Base-by-base conservation (phyloP, 371 early-diverging fungal genomes). In the Dichotomocladium elegans region DNA sequence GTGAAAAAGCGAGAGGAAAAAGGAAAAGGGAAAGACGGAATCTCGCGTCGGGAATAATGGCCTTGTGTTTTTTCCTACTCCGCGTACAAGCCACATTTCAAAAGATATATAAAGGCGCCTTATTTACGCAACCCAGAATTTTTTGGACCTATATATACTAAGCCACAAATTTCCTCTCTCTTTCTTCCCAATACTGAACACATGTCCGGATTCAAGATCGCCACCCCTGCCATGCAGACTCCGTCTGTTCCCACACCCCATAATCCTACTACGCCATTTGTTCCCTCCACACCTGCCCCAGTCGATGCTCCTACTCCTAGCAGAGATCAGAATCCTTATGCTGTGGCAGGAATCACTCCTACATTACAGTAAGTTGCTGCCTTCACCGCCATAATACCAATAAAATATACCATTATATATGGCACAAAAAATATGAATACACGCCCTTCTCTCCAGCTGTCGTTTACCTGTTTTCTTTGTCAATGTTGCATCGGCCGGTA, bases 301-400 rank as follows among this genome's bases (percentile, higher is more conserved):
- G 40, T 68, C 9, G 78, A 77, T 63, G 68, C 72, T 37, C 72
- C 74, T 29, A 77, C 78, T n/a, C 78, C 78, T 28, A 72, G 72
- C 58, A 71, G 67, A 70, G 74, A 77, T 55, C 66, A 62, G 14
- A 74, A 74, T 51, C 76, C 82, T 50, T 72, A 81, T 54, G 73
- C 79, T 44, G 83, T 82, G 43, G 78, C 82, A 10, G 92, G 92
- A 33, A 90, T 92, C 53, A 82, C 88, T 26, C 92, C 92, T 31
- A 89, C 87, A 10, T 70, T 92, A 66, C 92, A 91, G 90, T 90
- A 88, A 84, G 88, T 82, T 51, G 47, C 51, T 21, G 11, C 9
- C 22, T 51, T 30, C 24, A 3, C 37, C 37, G 21, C 37, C 35
- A 37, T 17, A 37, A 17, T 17, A 37, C n/a, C n/a, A 35, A 11